Evolutionary conservation across 495 filamentous ascomycete species (phyloP).

Genomic region (Hypoxylon subgilvum): DNA sequence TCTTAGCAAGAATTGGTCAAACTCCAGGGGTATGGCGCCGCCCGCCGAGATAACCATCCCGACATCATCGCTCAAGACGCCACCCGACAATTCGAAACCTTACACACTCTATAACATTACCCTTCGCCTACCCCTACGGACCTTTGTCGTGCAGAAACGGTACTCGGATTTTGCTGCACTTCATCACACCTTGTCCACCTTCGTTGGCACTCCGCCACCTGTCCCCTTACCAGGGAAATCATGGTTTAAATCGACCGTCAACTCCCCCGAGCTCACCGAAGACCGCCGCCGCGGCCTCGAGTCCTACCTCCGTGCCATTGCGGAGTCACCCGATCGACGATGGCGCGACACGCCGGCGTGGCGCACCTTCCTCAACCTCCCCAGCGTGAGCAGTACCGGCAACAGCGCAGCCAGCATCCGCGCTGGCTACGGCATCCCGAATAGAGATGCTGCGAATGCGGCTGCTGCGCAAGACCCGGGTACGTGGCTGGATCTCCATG

Average conservation of each 20-base stretch:
- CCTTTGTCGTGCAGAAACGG: constrained; percentile 86
- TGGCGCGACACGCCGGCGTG: constrained; percentile 88
- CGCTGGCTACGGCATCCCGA: constrained; percentile 50
- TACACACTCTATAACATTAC: constrained; percentile 93
- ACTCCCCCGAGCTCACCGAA: constrained; percentile 78
- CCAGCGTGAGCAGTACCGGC: constrained; percentile 54
- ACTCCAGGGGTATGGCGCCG: constrained; percentile 65
- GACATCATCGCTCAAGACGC: constrained; percentile 65
- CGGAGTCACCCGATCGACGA: constrained; percentile 71
- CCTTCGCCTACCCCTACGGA: constrained; percentile 83
- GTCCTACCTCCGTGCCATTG: constrained; percentile 80
- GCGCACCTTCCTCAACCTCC: constrained; percentile 86
- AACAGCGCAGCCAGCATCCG: constrained; percentile 56
- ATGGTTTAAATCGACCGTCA: constrained; percentile 82
- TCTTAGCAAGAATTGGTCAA: constrained; percentile 1
- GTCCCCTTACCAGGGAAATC: constrained; percentile 76
- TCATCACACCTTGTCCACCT: constrained; percentile 68
- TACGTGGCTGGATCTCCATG: constrained; percentile 85
- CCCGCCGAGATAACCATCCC: constrained; percentile 83
- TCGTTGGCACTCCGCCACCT: constrained; percentile 65
- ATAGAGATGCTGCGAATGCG: constrained; percentile 46
- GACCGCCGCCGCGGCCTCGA: constrained; percentile 77
- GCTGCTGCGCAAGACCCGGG: constrained; percentile 72
- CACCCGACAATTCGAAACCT: constrained; percentile 64
- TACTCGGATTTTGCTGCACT: constrained; percentile 90